Evolutionary conservation across 2,329 filamentous ascomycete species (phyloP).

Genomic region (Aureobasidium sp.): DNA sequence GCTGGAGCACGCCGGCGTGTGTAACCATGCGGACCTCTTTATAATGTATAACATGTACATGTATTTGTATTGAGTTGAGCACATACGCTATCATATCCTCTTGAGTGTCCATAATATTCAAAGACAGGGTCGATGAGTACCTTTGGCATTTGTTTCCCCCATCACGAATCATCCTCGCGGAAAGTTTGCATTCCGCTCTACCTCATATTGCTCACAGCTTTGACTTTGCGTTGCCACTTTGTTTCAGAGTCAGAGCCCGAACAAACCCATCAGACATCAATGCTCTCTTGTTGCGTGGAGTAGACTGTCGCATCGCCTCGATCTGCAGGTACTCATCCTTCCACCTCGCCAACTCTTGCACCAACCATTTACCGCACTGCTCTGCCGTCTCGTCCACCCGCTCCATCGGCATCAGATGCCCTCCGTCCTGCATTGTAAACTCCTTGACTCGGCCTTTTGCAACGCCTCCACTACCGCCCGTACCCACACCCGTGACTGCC

Average conservation of each 20-base stretch:
- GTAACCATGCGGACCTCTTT: slow-evolving; percentile 21
- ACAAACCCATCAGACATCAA: slow-evolving; percentile 27
- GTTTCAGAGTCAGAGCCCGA: slow-evolving; percentile 1
- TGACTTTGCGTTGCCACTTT: slow-evolving; percentile 19
- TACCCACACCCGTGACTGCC: slow-evolving; percentile 54
- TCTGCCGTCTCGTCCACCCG: slow-evolving; percentile 60
- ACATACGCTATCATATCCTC: too few relatives aligned
- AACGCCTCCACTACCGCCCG: slow-evolving; percentile 60
- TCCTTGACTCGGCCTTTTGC: slow-evolving; percentile 60
- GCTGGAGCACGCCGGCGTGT: slow-evolving; percentile 34
- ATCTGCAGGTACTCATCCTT: slow-evolving; percentile 23
- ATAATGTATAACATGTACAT: too few relatives aligned
- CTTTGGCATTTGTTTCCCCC: too few relatives aligned
- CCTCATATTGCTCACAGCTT: slow-evolving; percentile 13
- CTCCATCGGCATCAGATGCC: slow-evolving; percentile 83
- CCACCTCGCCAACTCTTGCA: slow-evolving; percentile 31
- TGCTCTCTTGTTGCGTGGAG: slow-evolving; percentile 23
- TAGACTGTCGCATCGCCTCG: slow-evolving; percentile 4
- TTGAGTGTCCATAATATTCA: too few relatives aligned
- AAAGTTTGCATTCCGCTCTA: not conserved
- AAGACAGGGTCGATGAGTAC: too few relatives aligned
- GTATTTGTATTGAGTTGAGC: too few relatives aligned
- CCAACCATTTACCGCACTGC: slow-evolving; percentile 33
- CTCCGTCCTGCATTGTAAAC: slow-evolving; percentile 56
- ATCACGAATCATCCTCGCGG: not conserved